These are phyloP conservation scores for Diaporthe nobilis DNA, from an alignment of 2,329 filamentous ascomycete species.

Conservation along the genomic window DNA sequence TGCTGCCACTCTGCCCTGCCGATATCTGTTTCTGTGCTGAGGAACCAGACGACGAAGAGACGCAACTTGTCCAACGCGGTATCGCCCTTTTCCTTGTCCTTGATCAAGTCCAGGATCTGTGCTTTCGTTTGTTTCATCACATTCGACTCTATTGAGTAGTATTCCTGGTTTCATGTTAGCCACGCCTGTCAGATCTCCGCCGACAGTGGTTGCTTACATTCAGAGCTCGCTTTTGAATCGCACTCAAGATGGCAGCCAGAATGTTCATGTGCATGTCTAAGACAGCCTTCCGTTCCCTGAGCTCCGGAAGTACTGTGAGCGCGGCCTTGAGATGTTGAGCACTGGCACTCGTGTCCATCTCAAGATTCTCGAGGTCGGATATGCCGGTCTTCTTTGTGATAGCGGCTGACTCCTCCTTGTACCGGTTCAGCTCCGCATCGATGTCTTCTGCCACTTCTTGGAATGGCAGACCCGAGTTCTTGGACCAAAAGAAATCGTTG, in stretches of 20 bases:
- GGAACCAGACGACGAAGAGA: slow-evolving; percentile 96
- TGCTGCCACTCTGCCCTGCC: slow-evolving; percentile 85
- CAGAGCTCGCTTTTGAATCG: slow-evolving; percentile 92
- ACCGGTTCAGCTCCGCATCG: slow-evolving; percentile 91
- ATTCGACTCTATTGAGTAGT: slow-evolving; percentile 94
- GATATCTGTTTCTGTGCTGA: slow-evolving; percentile 93
- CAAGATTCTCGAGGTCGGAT: slow-evolving; percentile 91
- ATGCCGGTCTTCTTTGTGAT: slow-evolving; percentile 97
- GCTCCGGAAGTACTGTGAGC: slow-evolving; percentile 91
- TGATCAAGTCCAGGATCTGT: slow-evolving; percentile 90
- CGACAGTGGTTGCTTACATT: slow-evolving; percentile 60
- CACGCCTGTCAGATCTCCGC: too few species aligned
- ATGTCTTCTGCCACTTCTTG: slow-evolving; percentile 61
- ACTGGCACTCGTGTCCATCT: slow-evolving; percentile 89
- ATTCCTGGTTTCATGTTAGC: slow-evolving; percentile 66
- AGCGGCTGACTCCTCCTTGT: slow-evolving; percentile 94
- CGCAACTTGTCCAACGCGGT: slow-evolving; percentile 91
- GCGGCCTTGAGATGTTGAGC: slow-evolving; percentile 96
- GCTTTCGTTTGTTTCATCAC: slow-evolving; percentile 91
- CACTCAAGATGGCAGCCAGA: slow-evolving; percentile 68
- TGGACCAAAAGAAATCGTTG: slow-evolving; percentile 96
- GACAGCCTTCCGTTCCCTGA: slow-evolving; percentile 91
- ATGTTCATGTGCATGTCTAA: slow-evolving; percentile 99
- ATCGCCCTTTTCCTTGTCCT: slow-evolving; percentile 84
- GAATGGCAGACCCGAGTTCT: slow-evolving; percentile 91